These are phyloP conservation scores for Ceratonia siliqua DNA, from an alignment of 306 rosid genomes.

Conservation along the genomic window DNA sequence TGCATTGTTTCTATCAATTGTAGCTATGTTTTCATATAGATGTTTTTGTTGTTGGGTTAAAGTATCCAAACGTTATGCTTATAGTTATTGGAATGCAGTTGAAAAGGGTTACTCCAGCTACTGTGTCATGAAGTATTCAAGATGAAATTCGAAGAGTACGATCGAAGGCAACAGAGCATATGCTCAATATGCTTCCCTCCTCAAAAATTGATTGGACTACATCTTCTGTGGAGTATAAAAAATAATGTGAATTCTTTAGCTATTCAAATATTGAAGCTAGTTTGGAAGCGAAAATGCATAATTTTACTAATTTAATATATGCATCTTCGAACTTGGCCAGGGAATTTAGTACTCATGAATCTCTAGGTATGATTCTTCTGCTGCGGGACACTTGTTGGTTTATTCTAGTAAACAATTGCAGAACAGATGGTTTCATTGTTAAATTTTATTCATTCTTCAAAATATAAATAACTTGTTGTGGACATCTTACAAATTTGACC, in stretches of 20 bases:
- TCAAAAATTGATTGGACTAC: slow-evolving; percentile 70
- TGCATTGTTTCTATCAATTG: slow-evolving; percentile 18
- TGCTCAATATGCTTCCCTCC: slow-evolving; percentile 80
- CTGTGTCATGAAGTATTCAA: slow-evolving; percentile 93
- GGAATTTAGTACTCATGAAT: slow-evolving; percentile 15
- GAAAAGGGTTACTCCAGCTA: slow-evolving; percentile 63
- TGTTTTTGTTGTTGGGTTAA: background rate
- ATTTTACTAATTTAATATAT: slow-evolving; percentile 25
- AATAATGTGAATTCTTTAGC: slow-evolving; percentile 41
- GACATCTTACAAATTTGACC: slow-evolving; percentile 32
- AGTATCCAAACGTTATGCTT: slow-evolving; percentile 21
- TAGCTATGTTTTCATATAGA: background rate
- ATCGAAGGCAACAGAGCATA: slow-evolving; percentile 88
- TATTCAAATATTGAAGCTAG: slow-evolving; percentile 42
- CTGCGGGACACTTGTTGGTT: slow-evolving; percentile 23
- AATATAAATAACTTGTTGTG: slow-evolving; percentile 19
- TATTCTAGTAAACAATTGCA: slow-evolving; percentile 19
- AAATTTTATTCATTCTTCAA: slow-evolving; percentile 6
- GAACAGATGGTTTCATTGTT: slow-evolving; percentile 14
- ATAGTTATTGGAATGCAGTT: slow-evolving; percentile 53
- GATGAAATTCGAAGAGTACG: slow-evolving; percentile 94
- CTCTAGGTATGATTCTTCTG: slow-evolving; percentile 49
- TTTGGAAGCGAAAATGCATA: slow-evolving; percentile 39
- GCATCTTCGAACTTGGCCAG: background rate
- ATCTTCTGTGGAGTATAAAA: slow-evolving; percentile 47